These are phyloP conservation scores for Botryosphaeria dothidea DNA, from an alignment of 2,329 filamentous ascomycete genomes.

Conservation along the genomic window DNA sequence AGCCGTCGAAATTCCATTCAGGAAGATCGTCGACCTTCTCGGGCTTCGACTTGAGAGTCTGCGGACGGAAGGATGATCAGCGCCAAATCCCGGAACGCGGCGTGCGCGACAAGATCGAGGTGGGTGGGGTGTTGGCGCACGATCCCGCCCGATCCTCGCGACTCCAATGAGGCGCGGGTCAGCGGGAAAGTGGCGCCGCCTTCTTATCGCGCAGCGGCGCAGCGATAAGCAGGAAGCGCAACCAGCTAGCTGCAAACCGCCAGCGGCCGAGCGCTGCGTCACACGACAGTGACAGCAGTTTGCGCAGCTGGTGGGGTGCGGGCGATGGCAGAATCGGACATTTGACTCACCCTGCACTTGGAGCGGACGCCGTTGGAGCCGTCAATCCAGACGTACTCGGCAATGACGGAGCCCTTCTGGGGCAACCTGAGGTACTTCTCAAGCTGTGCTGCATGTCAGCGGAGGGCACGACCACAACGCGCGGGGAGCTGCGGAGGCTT, in stretches of 20 bases:
- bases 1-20: constrained; percentile 85
- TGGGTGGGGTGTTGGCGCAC: constrained; percentile 18
- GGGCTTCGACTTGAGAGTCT: constrained; percentile 66
- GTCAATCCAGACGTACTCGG: constrained; percentile 98
- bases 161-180: constrained; percentile 11
- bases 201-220: constrained; percentile 30
- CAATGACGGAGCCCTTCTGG: constrained; percentile 86
- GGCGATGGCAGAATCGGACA: constrained; percentile 20
- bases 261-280: neutral
- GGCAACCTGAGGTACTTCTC: constrained; percentile 89
- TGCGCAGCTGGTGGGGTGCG: constrained; percentile 17
- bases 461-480: constrained; percentile 11
- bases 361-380: constrained; percentile 79
- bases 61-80: constrained; percentile 22
- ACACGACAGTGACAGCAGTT: constrained; percentile 17
- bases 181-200: constrained; percentile 20
- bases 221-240: constrained; percentile 31
- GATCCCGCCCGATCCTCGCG: constrained; percentile 12
- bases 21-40: constrained; percentile 64
- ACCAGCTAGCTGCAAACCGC: neutral
- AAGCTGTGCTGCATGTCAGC: constrained; percentile 58
- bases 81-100: neutral
- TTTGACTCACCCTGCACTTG: constrained; percentile 84
- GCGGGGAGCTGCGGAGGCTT: constrained; percentile 26
- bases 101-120: constrained; percentile 19